Base-by-base conservation (phyloP, 2,329 filamentous ascomycete species). In the Apiospora koreana region DNA sequence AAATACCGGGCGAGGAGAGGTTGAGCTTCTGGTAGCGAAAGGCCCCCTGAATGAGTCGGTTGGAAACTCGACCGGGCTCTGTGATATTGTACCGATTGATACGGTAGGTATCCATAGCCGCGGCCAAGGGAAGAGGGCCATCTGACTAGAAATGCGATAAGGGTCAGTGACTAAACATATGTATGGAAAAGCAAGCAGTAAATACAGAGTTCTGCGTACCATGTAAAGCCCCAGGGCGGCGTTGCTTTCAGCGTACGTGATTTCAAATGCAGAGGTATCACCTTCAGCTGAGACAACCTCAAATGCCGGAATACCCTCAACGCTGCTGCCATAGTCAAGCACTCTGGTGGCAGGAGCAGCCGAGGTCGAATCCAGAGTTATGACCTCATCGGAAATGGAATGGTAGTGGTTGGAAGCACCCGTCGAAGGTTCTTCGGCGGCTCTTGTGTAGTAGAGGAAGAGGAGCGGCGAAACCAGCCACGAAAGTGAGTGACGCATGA, bases 21-120 rank as follows among this genome's bases (percentile, higher is more conserved):
- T 79, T 80, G 16, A 81, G 72, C 71, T 81, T 80, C 71, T 82
- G 80, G 70, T 81, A 82, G 7, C 80, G 74, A 45, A 81, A 77
- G 12, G 74, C 78, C 6, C 80, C 80, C 71, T 81, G 80, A n/a
- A 81, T 75, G 7, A 81, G 75, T n/a, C 77, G 76, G 71, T 80
- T 81, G 0, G 72, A 76, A 31, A 78, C 72, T n/a, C 68, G 54
- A 0, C 69, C 72, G 4, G 72, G 58, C 4, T 68, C 69, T 9
- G 75, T 77, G 67, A 82, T 75, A 68, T 80, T 80, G 73, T 81
- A 81, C 6, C 71, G 73, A 45, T 79, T 81, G 3, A 81, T 72
- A 10, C 80, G 74, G 70, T 81, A 81, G 0, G 78, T 79, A 64
- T 82, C 79, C 79, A 81, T 80, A 4, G 80, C 77, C 14, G 79